Evolutionary conservation across 164 flowering plant genomes (phyloP).

Genomic region (Berberis thunbergii): DNA sequence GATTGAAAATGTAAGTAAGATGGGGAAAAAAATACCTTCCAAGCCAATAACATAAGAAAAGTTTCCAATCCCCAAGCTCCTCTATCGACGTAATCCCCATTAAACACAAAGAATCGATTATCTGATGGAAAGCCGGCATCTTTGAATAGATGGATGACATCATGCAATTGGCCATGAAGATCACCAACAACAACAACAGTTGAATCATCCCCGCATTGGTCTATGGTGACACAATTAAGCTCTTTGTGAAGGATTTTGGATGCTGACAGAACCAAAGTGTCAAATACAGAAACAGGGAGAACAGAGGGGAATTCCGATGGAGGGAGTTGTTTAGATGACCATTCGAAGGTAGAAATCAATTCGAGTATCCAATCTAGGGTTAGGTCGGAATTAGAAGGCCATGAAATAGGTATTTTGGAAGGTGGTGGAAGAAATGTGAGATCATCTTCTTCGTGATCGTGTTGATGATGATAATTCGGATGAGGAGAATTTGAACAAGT

Average conservation of each 20-base stretch:
- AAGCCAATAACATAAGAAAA: conserved; percentile 65
- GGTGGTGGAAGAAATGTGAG: conserved; percentile 3
- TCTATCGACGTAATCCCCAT: conserved; percentile 95
- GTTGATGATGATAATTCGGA: no score
- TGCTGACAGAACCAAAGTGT: conserved; percentile 49
- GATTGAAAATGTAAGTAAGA: not conserved
- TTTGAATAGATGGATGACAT: conserved; percentile 45
- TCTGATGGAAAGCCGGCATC: conserved; percentile 72
- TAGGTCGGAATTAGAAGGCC: conserved; percentile 51
- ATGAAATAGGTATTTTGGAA: conserved; percentile 40
- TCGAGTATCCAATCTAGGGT: conserved; percentile 51
- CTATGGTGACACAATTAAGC: conserved; percentile 66
- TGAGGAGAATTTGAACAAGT: no score
- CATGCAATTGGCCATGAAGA: conserved; percentile 88
- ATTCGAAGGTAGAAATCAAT: conserved; percentile 53
- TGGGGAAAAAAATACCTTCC: conserved; percentile 51
- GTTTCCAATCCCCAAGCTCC: conserved; percentile 99
- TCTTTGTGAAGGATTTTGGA: conserved; percentile 87
- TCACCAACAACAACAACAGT: conserved; percentile 86
- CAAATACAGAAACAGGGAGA: conserved; percentile 63
- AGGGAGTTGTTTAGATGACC: conserved; percentile 53
- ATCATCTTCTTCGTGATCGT: no score
- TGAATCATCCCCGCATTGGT: conserved; percentile 21
- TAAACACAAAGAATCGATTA: conserved; percentile 65
- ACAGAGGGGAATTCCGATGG: conserved; percentile 63